Percentiles rank a stretch among this genome's conserved stretches.
Evolutionary conservation across 768 basidiomycete genomes (phyloP).

Genomic region (Lanmaoa pseudosensibilis): DNA sequence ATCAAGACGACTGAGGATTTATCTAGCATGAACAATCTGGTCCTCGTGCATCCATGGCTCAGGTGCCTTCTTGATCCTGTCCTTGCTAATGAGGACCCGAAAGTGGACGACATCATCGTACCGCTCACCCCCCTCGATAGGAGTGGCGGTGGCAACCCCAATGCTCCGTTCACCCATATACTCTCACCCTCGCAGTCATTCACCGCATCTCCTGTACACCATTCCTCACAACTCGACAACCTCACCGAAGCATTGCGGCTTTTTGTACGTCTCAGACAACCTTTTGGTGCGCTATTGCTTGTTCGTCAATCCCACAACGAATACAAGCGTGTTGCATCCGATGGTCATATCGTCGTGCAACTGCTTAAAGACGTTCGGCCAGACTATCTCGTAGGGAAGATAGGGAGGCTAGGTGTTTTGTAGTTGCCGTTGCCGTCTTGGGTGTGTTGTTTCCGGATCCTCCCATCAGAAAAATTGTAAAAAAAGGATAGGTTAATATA

Average conservation of each 20-base stretch:
- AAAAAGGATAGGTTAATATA: not conserved
- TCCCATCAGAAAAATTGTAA: not conserved
- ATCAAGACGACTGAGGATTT: not conserved
- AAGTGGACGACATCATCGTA: not conserved
- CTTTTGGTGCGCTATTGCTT: not conserved
- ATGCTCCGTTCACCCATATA: too few species aligned
- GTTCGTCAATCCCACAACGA: not conserved
- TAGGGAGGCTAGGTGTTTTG: too few species aligned
- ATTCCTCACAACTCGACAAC: not conserved
- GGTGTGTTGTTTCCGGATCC: too few species aligned
- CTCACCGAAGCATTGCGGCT: not conserved
- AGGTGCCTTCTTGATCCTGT: too few species aligned
- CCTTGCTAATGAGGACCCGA: not conserved
- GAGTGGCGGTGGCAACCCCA: not conserved
- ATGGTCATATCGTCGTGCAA: not conserved
- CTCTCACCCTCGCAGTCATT: not conserved
- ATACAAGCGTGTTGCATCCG: too few species aligned
- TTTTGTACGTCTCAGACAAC: not conserved
- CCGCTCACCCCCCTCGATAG: not conserved
- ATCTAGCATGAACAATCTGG: not conserved
- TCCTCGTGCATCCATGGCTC: not conserved
- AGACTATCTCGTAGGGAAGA: too few species aligned
- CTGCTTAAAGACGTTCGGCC: not conserved
- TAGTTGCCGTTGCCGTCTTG: too few species aligned
- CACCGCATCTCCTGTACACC: not conserved